Percentiles rank a stretch among this genome's conserved stretches.
phyloP scores from a whole-genome alignment of 176 grass and related monocot genomes.

The Chloris gayana region DNA sequence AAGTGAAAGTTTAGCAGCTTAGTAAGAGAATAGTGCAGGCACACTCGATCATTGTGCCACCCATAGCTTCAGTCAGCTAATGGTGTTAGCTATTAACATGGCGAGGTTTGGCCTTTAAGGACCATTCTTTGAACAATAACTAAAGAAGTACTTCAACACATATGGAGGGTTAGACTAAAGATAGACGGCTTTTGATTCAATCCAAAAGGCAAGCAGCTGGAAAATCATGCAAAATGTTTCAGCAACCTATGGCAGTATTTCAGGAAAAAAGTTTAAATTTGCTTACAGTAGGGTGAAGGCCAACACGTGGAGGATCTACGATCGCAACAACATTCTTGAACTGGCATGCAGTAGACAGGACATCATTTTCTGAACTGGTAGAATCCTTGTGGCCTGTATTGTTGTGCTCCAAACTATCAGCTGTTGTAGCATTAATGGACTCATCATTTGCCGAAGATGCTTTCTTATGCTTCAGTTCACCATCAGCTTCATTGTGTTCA shows the following conservation, averaged over 20 bases:
- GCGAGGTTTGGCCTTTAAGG: neutral
- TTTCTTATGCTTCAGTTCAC: constrained; percentile 31
- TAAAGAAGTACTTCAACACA: constrained; percentile 8
- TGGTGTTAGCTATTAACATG: neutral
- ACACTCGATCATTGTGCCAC: neutral
- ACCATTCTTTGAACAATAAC: constrained; percentile 13
- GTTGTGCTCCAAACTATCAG: constrained; percentile 31
- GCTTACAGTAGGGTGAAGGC: constrained; percentile 94
- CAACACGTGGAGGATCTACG: constrained; percentile 90
- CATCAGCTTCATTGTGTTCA: constrained; percentile 19
- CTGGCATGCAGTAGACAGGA: constrained; percentile 30
- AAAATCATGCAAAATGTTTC: neutral
- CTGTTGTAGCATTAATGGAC: constrained; percentile 17
- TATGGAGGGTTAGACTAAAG: neutral
- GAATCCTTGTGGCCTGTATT: constrained; percentile 28
- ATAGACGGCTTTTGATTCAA: neutral
- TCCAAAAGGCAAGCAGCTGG: neutral
- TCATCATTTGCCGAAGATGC: constrained; percentile 27
- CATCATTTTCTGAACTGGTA: constrained; percentile 24
- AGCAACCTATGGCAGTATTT: neutral
- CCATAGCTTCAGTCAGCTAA: neutral
- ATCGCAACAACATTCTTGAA: constrained; percentile 93
- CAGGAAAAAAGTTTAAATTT: constrained; percentile 23
- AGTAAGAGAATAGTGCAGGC: neutral
- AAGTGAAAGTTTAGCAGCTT: constrained; percentile 5